Percentiles rank a stretch among this genome's conserved stretches.
phyloP scores from a whole-genome alignment of 2,329 filamentous ascomycete species.

The Bipolaris victoriae region DNA sequence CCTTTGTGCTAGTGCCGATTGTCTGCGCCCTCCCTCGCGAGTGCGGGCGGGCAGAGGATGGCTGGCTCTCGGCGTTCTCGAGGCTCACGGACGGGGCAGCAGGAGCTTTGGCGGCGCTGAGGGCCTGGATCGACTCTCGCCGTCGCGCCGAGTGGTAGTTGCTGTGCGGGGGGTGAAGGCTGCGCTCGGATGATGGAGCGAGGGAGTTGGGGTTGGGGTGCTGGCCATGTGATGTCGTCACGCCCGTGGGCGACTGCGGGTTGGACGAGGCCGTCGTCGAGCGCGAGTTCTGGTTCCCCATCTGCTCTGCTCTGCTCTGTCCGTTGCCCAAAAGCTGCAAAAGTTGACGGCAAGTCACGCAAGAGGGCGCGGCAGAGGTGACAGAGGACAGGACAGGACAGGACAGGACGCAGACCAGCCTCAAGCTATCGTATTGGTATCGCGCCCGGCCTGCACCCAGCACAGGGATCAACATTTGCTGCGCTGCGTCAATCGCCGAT shows the following conservation, averaged over 20 bases:
- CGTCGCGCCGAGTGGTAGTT: constrained; percentile 40
- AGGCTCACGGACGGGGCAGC: constrained; percentile 48
- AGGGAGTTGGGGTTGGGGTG: constrained; percentile 13
- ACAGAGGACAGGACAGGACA: not conserved
- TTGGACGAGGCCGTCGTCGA: constrained; percentile 28
- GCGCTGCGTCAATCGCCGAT: constrained; percentile 28
- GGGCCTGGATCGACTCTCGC: constrained; percentile 50
- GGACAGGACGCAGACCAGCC: not conserved
- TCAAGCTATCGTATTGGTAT: constrained; percentile 17
- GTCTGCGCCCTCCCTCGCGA: constrained; percentile 41
- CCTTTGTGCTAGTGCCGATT: constrained; percentile 25
- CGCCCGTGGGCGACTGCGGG: constrained; percentile 33
- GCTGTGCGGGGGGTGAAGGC: constrained; percentile 24
- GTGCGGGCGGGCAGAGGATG: constrained; percentile 32
- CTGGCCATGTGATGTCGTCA: constrained; percentile 30
- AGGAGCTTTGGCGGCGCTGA: constrained; percentile 46
- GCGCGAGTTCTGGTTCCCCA: constrained; percentile 47
- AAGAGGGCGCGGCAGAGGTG: not conserved
- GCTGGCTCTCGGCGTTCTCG: constrained; percentile 45
- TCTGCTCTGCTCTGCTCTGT: constrained; percentile 15
- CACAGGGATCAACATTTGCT: constrained; percentile 30
- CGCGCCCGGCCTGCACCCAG: constrained; percentile 15
- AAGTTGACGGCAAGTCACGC: too few relatives aligned
- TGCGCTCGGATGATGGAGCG: constrained; percentile 15
- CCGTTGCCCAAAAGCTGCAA: constrained; percentile 1